Base-by-base conservation (phyloP, 208 protist genomes). In the Porcisia hertigi region DNA sequence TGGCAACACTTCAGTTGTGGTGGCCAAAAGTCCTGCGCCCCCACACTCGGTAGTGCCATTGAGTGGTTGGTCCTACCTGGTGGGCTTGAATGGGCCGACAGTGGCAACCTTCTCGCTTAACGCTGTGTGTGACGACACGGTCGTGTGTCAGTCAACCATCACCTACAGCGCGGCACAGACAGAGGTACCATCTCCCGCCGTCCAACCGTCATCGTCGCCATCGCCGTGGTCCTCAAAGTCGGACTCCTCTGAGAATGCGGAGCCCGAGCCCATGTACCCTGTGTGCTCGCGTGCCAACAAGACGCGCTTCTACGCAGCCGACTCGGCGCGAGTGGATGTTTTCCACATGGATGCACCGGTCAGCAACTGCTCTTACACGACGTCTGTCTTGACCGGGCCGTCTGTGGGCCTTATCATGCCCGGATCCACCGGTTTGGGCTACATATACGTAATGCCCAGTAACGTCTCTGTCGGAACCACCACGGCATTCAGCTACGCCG, bases 11-110 rank as follows among this genome's bases (percentile, higher is more conserved):
- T 76, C 69, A 1, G 69, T 82, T 52, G 59, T 34, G 30, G 30
- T 85, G 23, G 81, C 78, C 18, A 45, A 64, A 36, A 55, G 77
- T 18, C 70, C 75, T 25, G n/a, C 49, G 0, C 12, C 57, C 3
- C 80, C 80, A 1, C 69, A 75, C 71, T 59, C 75, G 20, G 75
- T 84, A 34, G 43, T 90, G 16, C 52, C 82, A 5, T 77, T 76
- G 30, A 73, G 54, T 23, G 81, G 75, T 9, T 94, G 89, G 89
- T 75, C 39, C 8, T 94, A 86, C 79, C 25, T 82, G 34, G 65
- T 82, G 45, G 69, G 71, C 23, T 66, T 83, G 0, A 79, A 80
- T 66, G 9, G 70, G 77, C 16, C 71, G 41, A 76, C 23, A 16
- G 60, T 45, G 49, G 55, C 53, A 18, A 77, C 71, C 25, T 85